Evolutionary conservation across 495 filamentous ascomycete species (phyloP), one percentile per base, ranked within the genome.

Genomic region (Jackrogersella multiformis): DNA sequence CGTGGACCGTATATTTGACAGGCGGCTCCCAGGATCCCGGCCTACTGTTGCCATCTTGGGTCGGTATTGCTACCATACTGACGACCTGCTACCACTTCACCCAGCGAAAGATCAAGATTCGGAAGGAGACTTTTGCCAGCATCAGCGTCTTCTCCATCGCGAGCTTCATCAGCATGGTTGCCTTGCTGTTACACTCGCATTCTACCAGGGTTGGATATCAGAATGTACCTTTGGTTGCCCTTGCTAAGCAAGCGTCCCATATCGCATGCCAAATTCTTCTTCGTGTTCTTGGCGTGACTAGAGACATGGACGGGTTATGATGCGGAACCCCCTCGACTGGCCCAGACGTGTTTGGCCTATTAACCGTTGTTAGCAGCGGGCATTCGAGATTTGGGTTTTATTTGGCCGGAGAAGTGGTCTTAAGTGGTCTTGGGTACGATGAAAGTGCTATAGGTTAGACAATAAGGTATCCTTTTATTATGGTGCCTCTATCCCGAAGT

Each of bases 31-130:
- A 88, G 49, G 91, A 93, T 73, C 89, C 90, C 0, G 87, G 90
- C 23, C 84, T 92, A 60, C 85, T 95, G n/a, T 80, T 95, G 3
- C 90, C 91, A 20, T 91, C 92, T 20, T 95, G 92, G 91, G 89
- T 96, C 56, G 88, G 87, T 49, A 94, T 96, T 56, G 89, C 92
- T 51, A 92, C 87, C 38, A 90, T 88, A 21, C 77, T 94, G 44
- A 94, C 91, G 2, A 85, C 89, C 56, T 81, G 90, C 48, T 95
- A 96, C 79, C 90, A 94, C 74, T 79, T 91, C 52, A 92, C 90
- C 9, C 89, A 94, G 73, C 89, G 91, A 64, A 90, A 90, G 70
- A 88, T 92, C 69, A 92, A 84, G 64, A 93, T 94, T 71, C 89
- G 88, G 69, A 91, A 90, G 68, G 91, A 94, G 80, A 93, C 89